A percentile compares a stretch with the other conserved stretches of the same genome.
Evolutionary conservation across 2,329 filamentous ascomycete species (phyloP).

Genomic region (Phyllosticta paracitricarpa): DNA sequence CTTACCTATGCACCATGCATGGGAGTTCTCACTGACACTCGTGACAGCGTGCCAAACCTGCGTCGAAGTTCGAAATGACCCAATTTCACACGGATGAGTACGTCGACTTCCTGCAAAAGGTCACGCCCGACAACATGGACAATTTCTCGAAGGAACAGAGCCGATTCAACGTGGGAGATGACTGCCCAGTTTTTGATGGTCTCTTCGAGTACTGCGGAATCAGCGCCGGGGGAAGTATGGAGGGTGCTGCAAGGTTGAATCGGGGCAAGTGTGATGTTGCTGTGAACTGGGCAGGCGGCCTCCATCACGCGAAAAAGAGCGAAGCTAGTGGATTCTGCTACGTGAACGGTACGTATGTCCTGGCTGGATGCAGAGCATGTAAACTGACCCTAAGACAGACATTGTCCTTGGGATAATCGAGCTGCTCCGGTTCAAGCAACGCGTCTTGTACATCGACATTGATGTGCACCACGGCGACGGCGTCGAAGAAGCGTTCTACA

Average conservation of each 20-base stretch:
- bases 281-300: constrained; percentile 95
- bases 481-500: constrained; percentile 85
- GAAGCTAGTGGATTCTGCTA: constrained; percentile 98
- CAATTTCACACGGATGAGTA: constrained; percentile 64
- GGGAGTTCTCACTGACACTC: neutral
- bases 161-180: constrained; percentile 62
- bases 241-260: constrained; percentile 81
- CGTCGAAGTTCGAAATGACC: constrained; percentile 61
- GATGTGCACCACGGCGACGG: constrained; percentile 88
- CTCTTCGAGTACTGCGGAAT: constrained; percentile 92
- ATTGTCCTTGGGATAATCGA: constrained; percentile 91
- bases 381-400: constrained; percentile 37
- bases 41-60: constrained; percentile 31
- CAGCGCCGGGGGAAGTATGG: constrained; percentile 81
- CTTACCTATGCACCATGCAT: neutral
- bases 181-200: constrained; percentile 94
- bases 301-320: constrained; percentile 91
- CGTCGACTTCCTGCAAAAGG: constrained; percentile 46
- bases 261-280: constrained; percentile 86
- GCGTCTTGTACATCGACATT: constrained; percentile 90
- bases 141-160: constrained; percentile 65
- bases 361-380: constrained; percentile 21
- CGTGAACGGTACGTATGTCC: constrained; percentile 53
- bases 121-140: constrained; percentile 57
- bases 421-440: constrained; percentile 70